Percentiles rank a stretch among this genome's conserved stretches.
These are phyloP conservation scores for Diaporthe ilicicola DNA, from an alignment of 2,329 filamentous ascomycete genomes.

Conservation along the genomic window DNA sequence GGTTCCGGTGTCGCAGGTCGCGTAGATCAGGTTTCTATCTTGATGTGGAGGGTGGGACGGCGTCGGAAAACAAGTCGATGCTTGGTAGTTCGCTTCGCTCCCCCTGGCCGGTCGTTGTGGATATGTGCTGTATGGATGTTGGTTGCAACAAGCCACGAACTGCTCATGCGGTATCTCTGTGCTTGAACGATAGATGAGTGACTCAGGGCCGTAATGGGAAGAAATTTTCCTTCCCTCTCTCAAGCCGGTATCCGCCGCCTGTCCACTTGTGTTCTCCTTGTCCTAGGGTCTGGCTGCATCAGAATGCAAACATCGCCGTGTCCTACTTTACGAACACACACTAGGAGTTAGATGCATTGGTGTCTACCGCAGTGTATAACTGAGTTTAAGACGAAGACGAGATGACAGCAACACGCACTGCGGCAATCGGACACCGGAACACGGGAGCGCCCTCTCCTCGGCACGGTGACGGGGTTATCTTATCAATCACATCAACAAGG, in stretches of 20 bases:
- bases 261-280: not conserved
- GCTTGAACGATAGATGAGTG: not conserved
- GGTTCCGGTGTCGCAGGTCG: slow-evolving; percentile 4
- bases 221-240: not conserved
- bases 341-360: not conserved
- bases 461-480: slow-evolving; percentile 13
- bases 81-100: slow-evolving; percentile 19
- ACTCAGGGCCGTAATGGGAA: not conserved
- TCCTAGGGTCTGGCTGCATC: not conserved
- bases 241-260: not conserved
- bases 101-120: slow-evolving; percentile 12
- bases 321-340: not conserved
- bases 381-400: not conserved
- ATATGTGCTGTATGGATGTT: not conserved
- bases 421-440: slow-evolving; percentile 2
- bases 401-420: slow-evolving; percentile 10
- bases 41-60: not conserved
- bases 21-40: slow-evolving; percentile 1
- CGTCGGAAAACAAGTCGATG: not conserved
- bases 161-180: not conserved
- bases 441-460: slow-evolving; percentile 2
- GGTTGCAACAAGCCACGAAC: not conserved
- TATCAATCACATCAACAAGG: slow-evolving; percentile 15
- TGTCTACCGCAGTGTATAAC: not conserved
- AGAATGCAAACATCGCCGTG: not conserved